Percentiles rank a stretch among this genome's conserved stretches.
Evolutionary conservation across 805 yeast species (phyloP).

Genomic region (Wickerhamiella sorbophila): DNA sequence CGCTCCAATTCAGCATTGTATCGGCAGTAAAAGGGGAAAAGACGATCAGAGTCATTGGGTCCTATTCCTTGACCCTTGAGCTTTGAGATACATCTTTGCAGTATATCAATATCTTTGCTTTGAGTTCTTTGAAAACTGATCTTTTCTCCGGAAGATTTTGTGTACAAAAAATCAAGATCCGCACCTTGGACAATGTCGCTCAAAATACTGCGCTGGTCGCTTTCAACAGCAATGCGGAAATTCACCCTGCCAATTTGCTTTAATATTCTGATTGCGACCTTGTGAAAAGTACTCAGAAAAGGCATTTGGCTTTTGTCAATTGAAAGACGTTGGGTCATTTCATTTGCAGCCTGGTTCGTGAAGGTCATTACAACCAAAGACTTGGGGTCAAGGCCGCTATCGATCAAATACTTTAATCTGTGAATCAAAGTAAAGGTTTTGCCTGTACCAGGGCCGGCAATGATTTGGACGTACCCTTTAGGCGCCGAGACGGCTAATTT

Average conservation of each 20-base stretch:
- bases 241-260: conserved; percentile 35
- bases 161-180: not conserved
- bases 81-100: too few species aligned
- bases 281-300: conserved; percentile 80
- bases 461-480: conserved; percentile 33
- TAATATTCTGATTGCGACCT: conserved; percentile 55
- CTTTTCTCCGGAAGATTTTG: not conserved
- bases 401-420: conserved; percentile 57
- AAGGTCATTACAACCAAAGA: conserved; percentile 76
- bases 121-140: too few species aligned
- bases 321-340: conserved; percentile 53
- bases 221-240: conserved; percentile 48
- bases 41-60: not conserved
- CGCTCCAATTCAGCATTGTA: conserved; percentile 38
- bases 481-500: conserved; percentile 32
- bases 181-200: not conserved
- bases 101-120: not conserved
- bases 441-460: conserved; percentile 59
- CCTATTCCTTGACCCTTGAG: not conserved
- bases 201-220: conserved; percentile 31
- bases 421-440: conserved; percentile 75
- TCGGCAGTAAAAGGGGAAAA: conserved; percentile 28
- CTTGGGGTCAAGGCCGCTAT: conserved; percentile 40
- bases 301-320: conserved; percentile 27
- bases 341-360: conserved; percentile 84